Base-by-base conservation (phyloP, 768 basidiomycete species). In the Pisolithus sp. region DNA sequence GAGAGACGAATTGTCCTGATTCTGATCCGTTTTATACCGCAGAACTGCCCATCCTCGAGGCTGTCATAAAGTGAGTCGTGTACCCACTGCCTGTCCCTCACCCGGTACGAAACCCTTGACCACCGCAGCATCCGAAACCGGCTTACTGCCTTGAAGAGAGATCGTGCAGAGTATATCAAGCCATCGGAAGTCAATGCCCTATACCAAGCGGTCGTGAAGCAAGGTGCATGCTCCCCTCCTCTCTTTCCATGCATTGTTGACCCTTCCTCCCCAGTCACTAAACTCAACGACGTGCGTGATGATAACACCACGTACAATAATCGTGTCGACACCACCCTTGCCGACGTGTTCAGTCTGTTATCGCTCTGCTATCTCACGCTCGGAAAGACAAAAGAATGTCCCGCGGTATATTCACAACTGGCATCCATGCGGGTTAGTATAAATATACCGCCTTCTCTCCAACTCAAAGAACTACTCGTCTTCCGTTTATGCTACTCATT, bases 311-410 rank as follows among this genome's bases (percentile, higher is more conserved):
- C 79, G 8, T 82, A 83, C 71, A 88, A 84, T 63, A 99, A 98
- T 69, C 78, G 96, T 47, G 77, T 99, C 42, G 96, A 99, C 72
- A 94, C 92, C 6, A 89, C 93, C 4, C 82, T 99, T 43, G 85
- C 91, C 26, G 96, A 99, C 71, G 95, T 98, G 36, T 98, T 98
- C 73, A 86, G 82, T 63, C 78, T 99, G 46, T 80, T 99, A 41
- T 95, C 93, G 13, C 80, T 99, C 57, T 97, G 96, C 78, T 99
- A 93, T 76, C 83, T 99, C 60, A 96, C 94, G 36, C 93, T 99
- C 55, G 96, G 96, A 40, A 94, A 93, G 73, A 93, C 91, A 38
- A 83, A 85, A 58, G 94, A 97, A 68, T 86, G 86, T 9, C 94
- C 95, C 0, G 95, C 94, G 23, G 92, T 89, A 0, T 99, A 96